Base-by-base conservation (phyloP, 768 basidiomycete species). In the Boletus rubropictus region DNA sequence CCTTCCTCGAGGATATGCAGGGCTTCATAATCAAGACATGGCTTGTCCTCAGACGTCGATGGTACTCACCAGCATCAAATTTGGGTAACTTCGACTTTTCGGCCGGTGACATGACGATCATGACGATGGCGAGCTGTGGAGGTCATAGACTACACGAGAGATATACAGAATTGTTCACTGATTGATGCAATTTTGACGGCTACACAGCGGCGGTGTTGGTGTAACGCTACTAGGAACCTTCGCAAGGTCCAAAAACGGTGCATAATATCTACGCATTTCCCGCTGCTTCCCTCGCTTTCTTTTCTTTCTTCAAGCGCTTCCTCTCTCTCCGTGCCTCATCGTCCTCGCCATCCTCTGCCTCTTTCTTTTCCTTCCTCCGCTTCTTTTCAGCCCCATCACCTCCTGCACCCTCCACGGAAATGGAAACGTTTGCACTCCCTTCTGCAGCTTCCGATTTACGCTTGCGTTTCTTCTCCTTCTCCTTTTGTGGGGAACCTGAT, bases 401-500 rank as follows among this genome's bases (percentile, higher is more conserved):
- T 33, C 58, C 68, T 20, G 62, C 62, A n/a, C 25, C 52, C 17
- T 67, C 68, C 27, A 47, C 58, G 1, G 61, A 66, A 62, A 74
- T 69, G 11, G 77, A 67, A 20, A 72, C 66, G 45, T 76, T 72
- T n/a, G 57, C 71, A 15, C 62, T 72, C 18, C 49, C 56, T 32
- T 71, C 79, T 0, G 68, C 65, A 7, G 61, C 74, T 52, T 82
- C 84, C 1, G 82, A 84, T 61, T 86, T 87, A 39, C 86, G 80
- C 66, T 90, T 91, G 44, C 89, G 80, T 63, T 95, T 94, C 71
- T 89, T 88, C 62, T 90, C 87, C 62, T 82, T 84, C 22, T 79
- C 74, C 45, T 72, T 68, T 57, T 71, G 73, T 7, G 46, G 44
- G 17, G 69, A 58, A 14, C 69, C 61, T 24, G 67, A 69, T 38